phyloP scores from a whole-genome alignment of 164 flowering plant genomes.

The Magnolia officinalis region DNA sequence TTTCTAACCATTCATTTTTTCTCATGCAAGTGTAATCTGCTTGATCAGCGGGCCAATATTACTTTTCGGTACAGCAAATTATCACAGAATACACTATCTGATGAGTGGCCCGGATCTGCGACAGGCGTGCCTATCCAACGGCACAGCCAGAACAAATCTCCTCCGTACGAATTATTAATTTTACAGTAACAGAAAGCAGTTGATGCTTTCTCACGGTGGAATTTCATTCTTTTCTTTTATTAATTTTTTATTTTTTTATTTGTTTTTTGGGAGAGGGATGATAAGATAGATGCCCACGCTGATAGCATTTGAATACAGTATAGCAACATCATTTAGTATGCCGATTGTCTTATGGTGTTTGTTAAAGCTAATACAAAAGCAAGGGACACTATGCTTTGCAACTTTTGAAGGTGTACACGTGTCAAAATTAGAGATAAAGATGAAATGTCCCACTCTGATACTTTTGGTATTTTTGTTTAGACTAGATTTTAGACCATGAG shows the following conservation, averaged over 20 bases:
- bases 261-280: not conserved
- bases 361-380: constrained; percentile 10
- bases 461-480: not conserved
- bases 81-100: too few relatives aligned
- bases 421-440: not conserved
- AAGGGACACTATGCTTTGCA: not conserved
- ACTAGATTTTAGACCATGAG: not conserved
- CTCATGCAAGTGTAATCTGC: too few relatives aligned
- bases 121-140: too few relatives aligned
- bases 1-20: too few relatives aligned
- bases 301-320: not conserved
- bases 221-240: not conserved
- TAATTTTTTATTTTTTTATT: not conserved
- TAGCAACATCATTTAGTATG: not conserved
- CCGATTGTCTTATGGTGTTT: constrained; percentile 1
- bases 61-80: too few relatives aligned
- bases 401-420: not conserved
- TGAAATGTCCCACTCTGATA: not conserved
- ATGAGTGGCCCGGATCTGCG: too few relatives aligned
- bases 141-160: too few relatives aligned
- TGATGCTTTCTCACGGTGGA: not conserved
- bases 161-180: too few relatives aligned
- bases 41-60: too few relatives aligned
- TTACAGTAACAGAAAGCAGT: not conserved
- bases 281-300: not conserved